Evolutionary conservation across 1,139 yeast genomes (phyloP), one percentile per base, ranked within the genome.

Genomic region (Kurtzmaniella natalensis): DNA sequence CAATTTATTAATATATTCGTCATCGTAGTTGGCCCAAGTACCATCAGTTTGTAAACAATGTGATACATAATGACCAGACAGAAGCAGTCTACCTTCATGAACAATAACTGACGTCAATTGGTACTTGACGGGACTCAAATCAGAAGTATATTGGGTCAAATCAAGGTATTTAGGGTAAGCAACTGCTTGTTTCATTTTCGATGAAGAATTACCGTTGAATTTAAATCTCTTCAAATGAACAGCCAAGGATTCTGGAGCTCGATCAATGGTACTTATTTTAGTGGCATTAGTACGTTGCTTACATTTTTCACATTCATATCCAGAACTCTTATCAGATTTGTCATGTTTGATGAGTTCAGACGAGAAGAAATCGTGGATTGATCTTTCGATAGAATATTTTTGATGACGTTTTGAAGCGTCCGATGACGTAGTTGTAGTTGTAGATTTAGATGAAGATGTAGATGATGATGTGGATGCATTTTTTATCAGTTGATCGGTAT

Each of bases 1-100:
- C 36, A 86, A 78, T 41, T 70, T 72, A 50, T 85, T 83, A 44
- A 87, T 79, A 50, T 81, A 78, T 50, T 92, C 97, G 53, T 92
- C 99, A 55, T 92, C 97, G 55, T 89, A 92, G 8, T 89, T 82
- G 22, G 87, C 81, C 98, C 98, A 92, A 1, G 81, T 60, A 2
- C 87, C 87, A 55, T 86, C 92, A 1, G 96, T 95, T 55, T 89
- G 96, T 42, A 84, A 76, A 52, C 96, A 86, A 54, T 85, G 88
- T 1, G 95, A 83, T 42, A 88, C 76, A 52, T 92, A 92, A 58
- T 92, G 99, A 5, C 99, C 99, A 6, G 94, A 81, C 31, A 89
- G 80, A 10, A 89, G 79, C 1, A 95, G 84, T 42, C 97, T 72
- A 26, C 98, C 98, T 51, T 87, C 95, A 54, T 92, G 99, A 13